phyloP scores from a whole-genome alignment of 2,329 filamentous ascomycete genomes.

The Seiridium unicorne region DNA sequence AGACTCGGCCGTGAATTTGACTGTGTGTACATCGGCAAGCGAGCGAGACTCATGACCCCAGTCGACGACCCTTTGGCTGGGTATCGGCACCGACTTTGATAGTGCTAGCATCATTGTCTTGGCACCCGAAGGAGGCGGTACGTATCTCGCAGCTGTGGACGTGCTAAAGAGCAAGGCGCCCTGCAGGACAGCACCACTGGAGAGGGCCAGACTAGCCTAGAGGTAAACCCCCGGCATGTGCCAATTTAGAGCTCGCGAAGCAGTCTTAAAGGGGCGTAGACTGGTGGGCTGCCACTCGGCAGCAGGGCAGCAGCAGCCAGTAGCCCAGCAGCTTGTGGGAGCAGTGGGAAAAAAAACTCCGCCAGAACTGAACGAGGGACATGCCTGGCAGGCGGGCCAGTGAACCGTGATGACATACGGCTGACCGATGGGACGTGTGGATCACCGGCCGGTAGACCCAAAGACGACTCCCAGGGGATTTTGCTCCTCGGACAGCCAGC shows the following conservation, averaged over 20 bases:
- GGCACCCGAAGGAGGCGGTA: not conserved
- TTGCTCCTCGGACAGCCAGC: not conserved
- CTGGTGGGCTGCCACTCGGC: not conserved
- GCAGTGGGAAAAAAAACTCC: too few relatives aligned
- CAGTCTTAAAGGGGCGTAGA: not conserved
- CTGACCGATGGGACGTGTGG: conserved; percentile 6
- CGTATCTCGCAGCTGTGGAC: not conserved
- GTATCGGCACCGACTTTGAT: conserved; percentile 7
- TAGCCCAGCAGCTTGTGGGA: too few relatives aligned
- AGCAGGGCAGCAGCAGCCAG: not conserved
- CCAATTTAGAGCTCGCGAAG: conserved; percentile 2
- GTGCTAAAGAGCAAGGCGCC: too few relatives aligned
- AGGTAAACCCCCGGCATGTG: not conserved
- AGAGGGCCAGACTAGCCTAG: not conserved
- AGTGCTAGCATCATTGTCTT: not conserved
- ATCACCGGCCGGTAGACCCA: not conserved
- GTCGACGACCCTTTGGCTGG: conserved; percentile 3
- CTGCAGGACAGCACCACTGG: not conserved
- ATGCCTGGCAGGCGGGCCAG: not conserved
- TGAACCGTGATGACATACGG: conserved; percentile 3
- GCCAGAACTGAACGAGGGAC: not conserved
- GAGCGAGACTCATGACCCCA: not conserved
- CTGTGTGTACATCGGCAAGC: not conserved
- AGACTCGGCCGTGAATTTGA: conserved; percentile 6
- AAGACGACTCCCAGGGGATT: not conserved